Evolutionary conservation across 1,284 basidiomycete species (phyloP), one percentile per base, ranked within the genome.

Genomic region (Sutorius eximius): DNA sequence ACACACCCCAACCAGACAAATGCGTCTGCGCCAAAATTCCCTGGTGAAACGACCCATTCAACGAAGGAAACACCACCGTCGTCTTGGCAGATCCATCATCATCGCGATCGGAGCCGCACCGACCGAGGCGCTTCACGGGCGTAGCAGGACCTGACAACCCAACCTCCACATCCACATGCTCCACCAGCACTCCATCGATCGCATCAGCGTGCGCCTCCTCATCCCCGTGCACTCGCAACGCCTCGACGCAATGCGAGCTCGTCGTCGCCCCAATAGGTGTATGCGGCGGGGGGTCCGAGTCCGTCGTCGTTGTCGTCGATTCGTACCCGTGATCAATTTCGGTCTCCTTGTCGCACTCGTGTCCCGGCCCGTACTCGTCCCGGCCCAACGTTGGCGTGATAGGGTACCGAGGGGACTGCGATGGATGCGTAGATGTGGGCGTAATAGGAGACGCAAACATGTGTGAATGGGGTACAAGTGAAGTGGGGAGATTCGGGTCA

Each of bases 271-370:
- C 65, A 15, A 67, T 38, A 16, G 68, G 68, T 16, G 68, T 67
- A 13, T 65, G 62, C 3, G 66, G 68, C 8, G 55, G 55, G 52
- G 58, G 64, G 55, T 67, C 65, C 9, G 68, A 67, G 52, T 70
- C 65, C 5, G 65, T 70, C 2, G 65, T 68, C 0, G 67, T 69
- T 20, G 64, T 68, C 9, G 64, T 52, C 3, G 67, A 66, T 36
- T 66, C 67, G 15, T 68, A 62, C 7, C 56, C 64, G 40, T 68
- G 61, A 43, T 68, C 65, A 1, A 51, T 67, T 53, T 65, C 64
- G 0, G 45, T 52, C n/a, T 69, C 67, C 38, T 51, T 62, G 6
- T 68, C 66, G 27, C 30, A 40, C 18, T 67, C 66, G 20, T 29
- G 56, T 20, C 45, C 46, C 6, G 9, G 15, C 3, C 46, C 40